phyloP scores from a whole-genome alignment of 306 rosid species.

The Oxytropis ochrocephala region DNA sequence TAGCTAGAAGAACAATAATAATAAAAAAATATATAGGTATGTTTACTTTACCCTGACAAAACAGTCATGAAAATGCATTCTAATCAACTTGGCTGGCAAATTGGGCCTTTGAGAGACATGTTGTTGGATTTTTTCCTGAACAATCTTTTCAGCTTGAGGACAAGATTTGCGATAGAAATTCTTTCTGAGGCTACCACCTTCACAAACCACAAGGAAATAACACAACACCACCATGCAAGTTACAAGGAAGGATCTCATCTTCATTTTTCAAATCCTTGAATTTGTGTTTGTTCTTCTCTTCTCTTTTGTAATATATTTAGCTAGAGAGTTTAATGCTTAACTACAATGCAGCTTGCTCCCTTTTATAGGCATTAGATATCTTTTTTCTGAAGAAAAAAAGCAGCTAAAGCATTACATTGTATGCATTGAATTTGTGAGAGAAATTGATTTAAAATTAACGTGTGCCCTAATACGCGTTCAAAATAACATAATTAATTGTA shows the following conservation, averaged over 20 bases:
- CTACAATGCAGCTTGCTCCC: not conserved
- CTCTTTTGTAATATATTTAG: not conserved
- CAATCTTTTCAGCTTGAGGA: slow-evolving; percentile 29
- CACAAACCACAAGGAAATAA: slow-evolving; percentile 22
- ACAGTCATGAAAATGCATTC: slow-evolving; percentile 66
- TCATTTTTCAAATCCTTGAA: slow-evolving; percentile 11
- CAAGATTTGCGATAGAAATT: slow-evolving; percentile 33
- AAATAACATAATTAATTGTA: not conserved
- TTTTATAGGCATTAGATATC: slow-evolving; percentile 18
- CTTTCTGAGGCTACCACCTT: slow-evolving; percentile 37
- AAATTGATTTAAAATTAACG: not conserved
- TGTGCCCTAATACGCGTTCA: not conserved
- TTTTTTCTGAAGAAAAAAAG: not conserved
- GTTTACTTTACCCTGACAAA: slow-evolving; percentile 47
- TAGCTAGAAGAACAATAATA: not conserved
- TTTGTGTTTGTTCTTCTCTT: not conserved
- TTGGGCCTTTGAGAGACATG: slow-evolving; percentile 32
- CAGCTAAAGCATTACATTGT: slow-evolving; percentile 4
- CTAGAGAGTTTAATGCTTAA: slow-evolving; percentile 8
- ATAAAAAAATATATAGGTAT: not conserved
- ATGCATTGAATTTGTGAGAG: not conserved
- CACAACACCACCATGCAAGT: slow-evolving; percentile 12
- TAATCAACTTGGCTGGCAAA: slow-evolving; percentile 44
- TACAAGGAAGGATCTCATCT: slow-evolving; percentile 5
- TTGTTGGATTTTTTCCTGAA: slow-evolving; percentile 19